These are phyloP conservation scores for Bathelium albidoporum DNA, from an alignment of 495 filamentous ascomycete species.

Conservation along the genomic window DNA sequence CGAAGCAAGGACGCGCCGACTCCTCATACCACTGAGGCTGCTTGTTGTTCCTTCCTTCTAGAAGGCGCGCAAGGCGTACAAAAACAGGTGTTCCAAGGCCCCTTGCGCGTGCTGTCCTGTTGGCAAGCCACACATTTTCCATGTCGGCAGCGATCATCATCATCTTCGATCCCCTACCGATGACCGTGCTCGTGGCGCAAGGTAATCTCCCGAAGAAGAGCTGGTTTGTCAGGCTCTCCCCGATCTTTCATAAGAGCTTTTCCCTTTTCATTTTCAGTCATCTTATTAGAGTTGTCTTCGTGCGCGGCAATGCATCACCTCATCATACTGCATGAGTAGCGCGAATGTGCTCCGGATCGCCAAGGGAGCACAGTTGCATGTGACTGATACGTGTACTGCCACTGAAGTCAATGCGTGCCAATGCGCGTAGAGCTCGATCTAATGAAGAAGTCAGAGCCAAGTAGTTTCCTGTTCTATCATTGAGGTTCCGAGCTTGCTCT, in stretches of 20 bases:
- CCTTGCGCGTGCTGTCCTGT: not conserved
- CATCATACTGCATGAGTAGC: slow-evolving; percentile 3
- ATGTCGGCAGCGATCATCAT: not conserved
- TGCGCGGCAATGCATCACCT: not conserved
- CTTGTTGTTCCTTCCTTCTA: slow-evolving; percentile 4
- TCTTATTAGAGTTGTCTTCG: not conserved
- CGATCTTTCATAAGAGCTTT: not conserved
- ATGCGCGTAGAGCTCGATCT: too few relatives aligned
- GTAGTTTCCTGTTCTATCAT: too few relatives aligned
- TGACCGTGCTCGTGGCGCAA: not conserved
- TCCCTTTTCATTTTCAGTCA: not conserved
- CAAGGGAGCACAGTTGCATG: not conserved
- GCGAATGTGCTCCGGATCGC: not conserved
- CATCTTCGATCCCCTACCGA: not conserved
- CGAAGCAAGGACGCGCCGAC: too few relatives aligned
- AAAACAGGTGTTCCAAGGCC: not conserved
- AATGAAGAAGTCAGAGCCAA: too few relatives aligned
- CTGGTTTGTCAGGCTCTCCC: not conserved
- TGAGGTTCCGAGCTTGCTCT: too few relatives aligned
- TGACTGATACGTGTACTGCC: too few relatives aligned
- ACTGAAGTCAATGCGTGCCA: too few relatives aligned
- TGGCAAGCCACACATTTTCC: not conserved
- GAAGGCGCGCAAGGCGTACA: too few relatives aligned
- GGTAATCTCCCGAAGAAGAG: not conserved
- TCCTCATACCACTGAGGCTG: too few relatives aligned